Evolutionary conservation across 2,329 filamentous ascomycete genomes (phyloP).

Genomic region (Gnomoniopsis sp.): DNA sequence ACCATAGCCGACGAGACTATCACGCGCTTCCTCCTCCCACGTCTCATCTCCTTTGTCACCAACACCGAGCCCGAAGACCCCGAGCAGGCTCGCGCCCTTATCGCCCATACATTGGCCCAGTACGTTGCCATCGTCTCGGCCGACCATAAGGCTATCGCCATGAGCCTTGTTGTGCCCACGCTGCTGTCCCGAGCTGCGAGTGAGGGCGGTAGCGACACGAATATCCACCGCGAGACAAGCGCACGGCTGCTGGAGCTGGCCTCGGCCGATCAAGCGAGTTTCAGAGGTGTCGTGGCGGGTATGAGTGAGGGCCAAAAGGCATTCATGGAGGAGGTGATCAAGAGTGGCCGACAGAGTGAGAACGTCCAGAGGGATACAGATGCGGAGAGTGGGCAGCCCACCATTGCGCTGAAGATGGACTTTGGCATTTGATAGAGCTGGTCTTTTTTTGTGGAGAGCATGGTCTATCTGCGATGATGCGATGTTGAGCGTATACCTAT

Average conservation of each 20-base stretch:
- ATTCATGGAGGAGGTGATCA: constrained; percentile 79
- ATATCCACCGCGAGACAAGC: constrained; percentile 70
- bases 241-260: constrained; percentile 77
- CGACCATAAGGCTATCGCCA: constrained; percentile 54
- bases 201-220: constrained; percentile 48
- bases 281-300: constrained; percentile 68
- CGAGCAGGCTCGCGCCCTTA: constrained; percentile 66
- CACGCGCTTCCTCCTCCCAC: constrained; percentile 69
- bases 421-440: constrained; percentile 56
- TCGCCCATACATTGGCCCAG: constrained; percentile 73
- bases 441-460: background rate
- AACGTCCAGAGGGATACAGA: constrained; percentile 36
- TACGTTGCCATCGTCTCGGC: constrained; percentile 54
- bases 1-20: constrained; percentile 69
- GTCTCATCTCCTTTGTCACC: constrained; percentile 71
- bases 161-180: constrained; percentile 73
- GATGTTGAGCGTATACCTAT: background rate
- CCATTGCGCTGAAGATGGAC: constrained; percentile 91
- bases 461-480: background rate
- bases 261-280: constrained; percentile 66
- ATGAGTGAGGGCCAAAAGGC: constrained; percentile 68
- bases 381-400: constrained; percentile 61
- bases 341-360: constrained; percentile 53
- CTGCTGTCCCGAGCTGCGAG: constrained; percentile 69
- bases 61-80: constrained; percentile 72